Evolutionary conservation across 495 filamentous ascomycete genomes (phyloP).

Genomic region (Xylaria grammica): DNA sequence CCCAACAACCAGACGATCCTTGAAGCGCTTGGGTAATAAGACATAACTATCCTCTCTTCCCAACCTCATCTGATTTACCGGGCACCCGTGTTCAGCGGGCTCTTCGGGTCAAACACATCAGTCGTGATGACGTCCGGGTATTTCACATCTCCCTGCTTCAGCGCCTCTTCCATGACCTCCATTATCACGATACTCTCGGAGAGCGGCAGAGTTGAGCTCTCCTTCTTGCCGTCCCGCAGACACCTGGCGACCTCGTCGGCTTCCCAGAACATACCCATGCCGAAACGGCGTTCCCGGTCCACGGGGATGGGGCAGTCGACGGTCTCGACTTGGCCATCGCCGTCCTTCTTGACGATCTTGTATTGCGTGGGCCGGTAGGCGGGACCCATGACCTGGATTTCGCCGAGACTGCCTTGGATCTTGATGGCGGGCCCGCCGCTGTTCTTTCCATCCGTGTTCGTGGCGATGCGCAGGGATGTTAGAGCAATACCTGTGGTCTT

Average conservation of each 20-base stretch:
- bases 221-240: conserved; percentile 77
- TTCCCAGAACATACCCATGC: conserved; percentile 93
- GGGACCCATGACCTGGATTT: conserved; percentile 80
- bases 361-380: conserved; percentile 73
- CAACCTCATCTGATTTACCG: neutral
- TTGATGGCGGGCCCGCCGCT: conserved; percentile 71
- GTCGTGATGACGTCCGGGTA: conserved; percentile 87
- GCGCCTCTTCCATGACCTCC: conserved; percentile 91
- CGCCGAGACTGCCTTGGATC: conserved; percentile 85
- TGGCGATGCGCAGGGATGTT: conserved; percentile 70
- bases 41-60: neutral
- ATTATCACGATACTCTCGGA: conserved; percentile 91
- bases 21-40: too few species aligned
- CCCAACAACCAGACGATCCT: too few species aligned
- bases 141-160: conserved; percentile 73
- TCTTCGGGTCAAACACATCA: conserved; percentile 66
- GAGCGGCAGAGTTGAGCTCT: conserved; percentile 75
- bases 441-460: conserved; percentile 67
- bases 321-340: conserved; percentile 55
- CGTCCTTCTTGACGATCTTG: conserved; percentile 59
- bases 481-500: conserved; percentile 77
- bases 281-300: conserved; percentile 56
- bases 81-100: conserved; percentile 56
- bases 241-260: conserved; percentile 89
- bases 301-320: conserved; percentile 68